Evolutionary conservation across 768 basidiomycete genomes (phyloP).

Genomic region (Lactifluus volemus): DNA sequence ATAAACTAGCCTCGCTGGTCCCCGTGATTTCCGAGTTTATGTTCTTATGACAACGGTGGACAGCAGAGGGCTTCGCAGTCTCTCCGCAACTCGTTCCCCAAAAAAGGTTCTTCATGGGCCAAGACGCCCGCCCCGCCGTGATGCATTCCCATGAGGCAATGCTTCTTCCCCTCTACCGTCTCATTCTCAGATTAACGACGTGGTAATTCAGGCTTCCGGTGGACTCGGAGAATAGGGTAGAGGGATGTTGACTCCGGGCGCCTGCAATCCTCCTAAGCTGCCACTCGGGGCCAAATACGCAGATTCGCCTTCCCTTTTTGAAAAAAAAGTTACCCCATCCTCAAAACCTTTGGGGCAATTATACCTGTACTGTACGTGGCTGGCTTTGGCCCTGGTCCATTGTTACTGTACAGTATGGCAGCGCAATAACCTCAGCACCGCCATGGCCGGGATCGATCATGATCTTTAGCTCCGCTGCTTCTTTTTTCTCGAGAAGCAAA

Average conservation of each 20-base stretch:
- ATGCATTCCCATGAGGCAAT: not conserved
- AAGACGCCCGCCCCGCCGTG: not conserved
- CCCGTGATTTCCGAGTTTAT: not conserved
- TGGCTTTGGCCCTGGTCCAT: not conserved
- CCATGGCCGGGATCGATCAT: conserved; percentile 13
- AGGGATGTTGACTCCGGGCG: not conserved
- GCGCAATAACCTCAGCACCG: conserved; percentile 8
- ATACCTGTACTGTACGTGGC: not conserved
- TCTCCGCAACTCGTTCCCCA: not conserved
- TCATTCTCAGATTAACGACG: not conserved
- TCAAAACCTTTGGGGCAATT: not conserved
- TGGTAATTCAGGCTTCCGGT: not conserved
- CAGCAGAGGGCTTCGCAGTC: not conserved
- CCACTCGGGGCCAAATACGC: not conserved
- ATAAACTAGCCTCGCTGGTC: not conserved
- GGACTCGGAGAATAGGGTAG: not conserved
- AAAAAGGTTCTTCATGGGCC: not conserved
- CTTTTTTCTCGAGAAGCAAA: not conserved
- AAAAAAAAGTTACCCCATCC: no score
- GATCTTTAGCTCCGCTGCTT: not conserved
- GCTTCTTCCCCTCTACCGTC: not conserved
- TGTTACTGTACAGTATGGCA: not conserved
- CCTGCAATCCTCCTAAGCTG: not conserved
- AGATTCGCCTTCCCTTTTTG: not conserved
- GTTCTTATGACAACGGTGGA: not conserved